Base-by-base conservation (phyloP, 169 alveolate species). In the Plasmodium knowlesi region DNA sequence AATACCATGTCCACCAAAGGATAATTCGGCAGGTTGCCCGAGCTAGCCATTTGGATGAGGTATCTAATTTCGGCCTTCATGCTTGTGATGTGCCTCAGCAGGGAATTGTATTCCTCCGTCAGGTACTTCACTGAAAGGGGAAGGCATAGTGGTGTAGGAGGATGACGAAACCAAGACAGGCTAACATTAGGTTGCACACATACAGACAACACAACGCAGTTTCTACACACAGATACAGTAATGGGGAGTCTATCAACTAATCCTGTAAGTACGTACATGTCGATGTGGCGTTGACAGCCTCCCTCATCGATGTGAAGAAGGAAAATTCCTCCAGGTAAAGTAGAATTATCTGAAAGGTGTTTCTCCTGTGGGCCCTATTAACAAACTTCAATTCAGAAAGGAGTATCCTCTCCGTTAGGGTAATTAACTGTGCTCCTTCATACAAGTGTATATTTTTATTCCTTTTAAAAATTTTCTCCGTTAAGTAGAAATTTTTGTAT, bases 71-170 rank as follows among this genome's bases (percentile, higher is more conserved):
- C 90, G 41, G 6, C 82, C 43, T 79, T 88, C 74, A 88, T 88
- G 67, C 72, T 70, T 22, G 30, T 37, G 46, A 88, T 81, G 72
- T 37, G 53, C 39, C 5, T 39, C 25, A 88, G 70, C 22, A 88
- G 53, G 71, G 70, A 57, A 41, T 88, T 88, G 74, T 88, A 88
- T 61, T 88, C 94, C 67, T 88, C 83, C 19, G 83, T 88, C 34
- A 88, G 73, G 41, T 78, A 88, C 10, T 78, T 88, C 41, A 79
- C 94, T 88, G 83, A 0, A 57, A 8, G 72, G 32, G n/a, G 10
- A 8, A 37, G 43, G 70, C 5, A 53, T 22, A 61, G 16, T 39
- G 53, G 71, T 34, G n/a, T 9, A 28, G 37, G 43, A 0, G 32
- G 50, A n/a, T n/a, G 79, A 25, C 34, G 30, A 8, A 85, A 9